Conservation (phyloP, 805 yeast genomes). For the Metschnikowia amazonensis region DNA sequence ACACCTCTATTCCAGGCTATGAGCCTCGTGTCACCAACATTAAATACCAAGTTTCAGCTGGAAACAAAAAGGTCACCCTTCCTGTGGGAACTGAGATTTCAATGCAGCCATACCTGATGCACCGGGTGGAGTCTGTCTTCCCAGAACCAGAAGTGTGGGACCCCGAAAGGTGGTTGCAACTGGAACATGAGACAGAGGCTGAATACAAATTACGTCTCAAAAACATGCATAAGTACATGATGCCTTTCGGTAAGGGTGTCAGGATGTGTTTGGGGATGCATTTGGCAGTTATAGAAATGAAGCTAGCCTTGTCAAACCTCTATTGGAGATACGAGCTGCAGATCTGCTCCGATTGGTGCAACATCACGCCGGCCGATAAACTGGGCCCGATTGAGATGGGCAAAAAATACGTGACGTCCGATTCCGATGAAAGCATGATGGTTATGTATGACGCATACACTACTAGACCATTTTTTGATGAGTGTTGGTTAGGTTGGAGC, state of each 20-base stretch:
- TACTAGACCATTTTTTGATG: conserved; percentile 49
- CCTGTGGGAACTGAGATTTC: conserved; percentile 57
- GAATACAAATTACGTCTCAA: conserved; percentile 36
- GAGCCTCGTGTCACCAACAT: conserved; percentile 54
- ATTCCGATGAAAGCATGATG: conserved; percentile 47
- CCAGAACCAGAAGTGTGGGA: conserved; percentile 48
- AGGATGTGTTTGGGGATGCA: conserved; percentile 75
- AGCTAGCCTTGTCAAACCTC: conserved; percentile 49
- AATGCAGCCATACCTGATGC: conserved; percentile 64
- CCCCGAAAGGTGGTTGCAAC: conserved; percentile 63
- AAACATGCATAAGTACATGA: conserved; percentile 49
- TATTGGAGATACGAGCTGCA: conserved; percentile 46
- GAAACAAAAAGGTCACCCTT: conserved; percentile 22
- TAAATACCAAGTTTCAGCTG: conserved; percentile 20
- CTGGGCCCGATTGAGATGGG: conserved; percentile 17
- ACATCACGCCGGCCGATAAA: conserved; percentile 17
- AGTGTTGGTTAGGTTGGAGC: conserved; percentile 47
- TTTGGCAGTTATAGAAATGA: conserved; percentile 63
- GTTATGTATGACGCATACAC: conserved; percentile 55
- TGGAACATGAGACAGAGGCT: conserved; percentile 27
- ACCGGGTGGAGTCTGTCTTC: conserved; percentile 48
- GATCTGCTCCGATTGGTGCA: conserved; percentile 45
- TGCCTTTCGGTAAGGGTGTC: conserved; percentile 71
- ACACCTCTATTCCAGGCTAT: conserved; percentile 70
- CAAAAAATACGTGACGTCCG: conserved; percentile 8